These are phyloP conservation scores for Penstemon newberryi DNA, from an alignment of 257 asterid genomes.

Conservation along the genomic window DNA sequence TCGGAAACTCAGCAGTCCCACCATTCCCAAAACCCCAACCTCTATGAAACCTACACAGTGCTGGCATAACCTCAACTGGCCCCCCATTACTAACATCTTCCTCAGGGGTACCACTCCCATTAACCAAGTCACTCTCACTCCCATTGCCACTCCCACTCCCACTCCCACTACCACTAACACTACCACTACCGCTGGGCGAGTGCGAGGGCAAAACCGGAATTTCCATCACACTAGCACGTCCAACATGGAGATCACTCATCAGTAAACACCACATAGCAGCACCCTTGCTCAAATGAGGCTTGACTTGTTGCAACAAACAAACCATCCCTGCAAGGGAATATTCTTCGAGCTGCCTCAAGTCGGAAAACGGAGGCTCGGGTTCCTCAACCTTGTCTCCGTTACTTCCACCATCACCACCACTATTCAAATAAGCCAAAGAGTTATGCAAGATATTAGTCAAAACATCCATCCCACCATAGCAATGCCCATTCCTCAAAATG, in stretches of 20 bases:
- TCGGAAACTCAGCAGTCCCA: slow-evolving; percentile 61
- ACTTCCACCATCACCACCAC: slow-evolving; percentile 34
- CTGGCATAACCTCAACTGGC: too few species aligned
- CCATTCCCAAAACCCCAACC: slow-evolving; percentile 61
- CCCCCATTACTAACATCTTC: slow-evolving; percentile 44
- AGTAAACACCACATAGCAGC: slow-evolving; percentile 97
- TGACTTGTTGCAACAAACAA: slow-evolving; percentile 77
- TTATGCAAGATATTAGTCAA: slow-evolving; percentile 74
- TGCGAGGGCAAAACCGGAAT: slow-evolving; percentile 67
- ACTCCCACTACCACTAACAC: slow-evolving; percentile 28
- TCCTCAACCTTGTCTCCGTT: slow-evolving; percentile 20
- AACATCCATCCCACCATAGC: slow-evolving; percentile 91
- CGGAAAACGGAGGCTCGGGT: slow-evolving; percentile 47
- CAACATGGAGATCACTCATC: slow-evolving; percentile 87
- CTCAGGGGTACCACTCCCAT: slow-evolving; percentile 35
- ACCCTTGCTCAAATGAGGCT: slow-evolving; percentile 76
- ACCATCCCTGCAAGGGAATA: slow-evolving; percentile 84
- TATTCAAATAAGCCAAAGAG: slow-evolving; percentile 64
- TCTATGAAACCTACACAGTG: too few species aligned
- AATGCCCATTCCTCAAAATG: slow-evolving; percentile 66
- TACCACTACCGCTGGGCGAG: slow-evolving; percentile 31
- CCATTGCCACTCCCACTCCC: slow-evolving; percentile 40
- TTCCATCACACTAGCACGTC: slow-evolving; percentile 88
- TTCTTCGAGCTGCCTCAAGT: slow-evolving; percentile 81
- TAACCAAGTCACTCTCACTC: slow-evolving; percentile 34